Percentiles rank a stretch among this genome's conserved stretches.
Conservation (phyloP, 345 rosid genomes). For the Clausena lansium region DNA sequence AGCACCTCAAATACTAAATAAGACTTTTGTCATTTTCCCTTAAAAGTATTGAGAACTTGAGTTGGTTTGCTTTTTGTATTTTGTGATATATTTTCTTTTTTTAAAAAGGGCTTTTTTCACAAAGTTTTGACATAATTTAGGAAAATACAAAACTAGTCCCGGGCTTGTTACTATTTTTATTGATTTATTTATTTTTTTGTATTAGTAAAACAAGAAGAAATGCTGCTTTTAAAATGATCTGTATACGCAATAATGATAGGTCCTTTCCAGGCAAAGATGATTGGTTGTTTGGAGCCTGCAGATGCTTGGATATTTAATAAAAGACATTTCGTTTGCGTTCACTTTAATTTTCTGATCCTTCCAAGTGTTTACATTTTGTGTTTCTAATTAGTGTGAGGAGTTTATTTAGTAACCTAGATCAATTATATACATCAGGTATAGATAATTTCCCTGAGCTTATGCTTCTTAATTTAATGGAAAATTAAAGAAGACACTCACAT, state of each 20-base stretch:
- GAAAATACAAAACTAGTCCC: no score
- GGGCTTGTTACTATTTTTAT: no score
- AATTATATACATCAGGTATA: neutral
- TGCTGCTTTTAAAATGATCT: neutral
- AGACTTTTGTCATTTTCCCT: no score
- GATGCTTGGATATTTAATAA: neutral
- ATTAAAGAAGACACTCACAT: neutral
- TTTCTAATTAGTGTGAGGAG: neutral
- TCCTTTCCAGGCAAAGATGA: neutral
- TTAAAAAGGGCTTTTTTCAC: neutral
- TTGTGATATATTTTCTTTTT: neutral
- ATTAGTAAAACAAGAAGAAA: neutral
- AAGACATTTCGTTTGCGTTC: no score
- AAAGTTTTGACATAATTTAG: neutral
- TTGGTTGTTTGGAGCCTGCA: neutral
- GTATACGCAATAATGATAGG: neutral
- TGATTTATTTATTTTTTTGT: neutral
- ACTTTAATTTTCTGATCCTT: neutral
- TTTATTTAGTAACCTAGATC: neutral
- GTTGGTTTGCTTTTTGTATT: neutral
- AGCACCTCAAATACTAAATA: no score
- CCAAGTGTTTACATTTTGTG: neutral
- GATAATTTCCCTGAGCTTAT: neutral
- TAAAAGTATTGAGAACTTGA: neutral
- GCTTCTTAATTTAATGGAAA: neutral